A percentile compares a stretch with the other conserved stretches of the same genome.
Evolutionary conservation across 2,329 filamentous ascomycete genomes (phyloP).

Genomic region (Neonectria neomacrospora): DNA sequence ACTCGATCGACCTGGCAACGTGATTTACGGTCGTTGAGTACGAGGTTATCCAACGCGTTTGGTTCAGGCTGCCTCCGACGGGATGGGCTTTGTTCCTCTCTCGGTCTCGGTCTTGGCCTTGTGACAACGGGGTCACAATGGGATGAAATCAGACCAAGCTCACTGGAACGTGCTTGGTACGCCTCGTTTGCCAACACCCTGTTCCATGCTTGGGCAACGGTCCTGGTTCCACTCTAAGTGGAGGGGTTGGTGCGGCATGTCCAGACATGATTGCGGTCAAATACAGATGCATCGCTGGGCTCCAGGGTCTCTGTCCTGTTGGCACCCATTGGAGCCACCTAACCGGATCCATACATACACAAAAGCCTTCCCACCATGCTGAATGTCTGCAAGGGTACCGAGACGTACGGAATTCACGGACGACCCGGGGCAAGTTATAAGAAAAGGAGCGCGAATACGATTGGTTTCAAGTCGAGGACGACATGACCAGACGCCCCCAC

Average conservation of each 20-base stretch:
- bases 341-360: constrained; percentile 23
- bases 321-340: constrained; percentile 35
- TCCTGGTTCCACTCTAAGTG: constrained; percentile 44
- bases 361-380: constrained; percentile 37
- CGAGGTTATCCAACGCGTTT: constrained; percentile 14
- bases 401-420: constrained; percentile 31
- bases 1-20: background rate
- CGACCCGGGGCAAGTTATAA: constrained; percentile 25
- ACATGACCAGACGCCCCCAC: constrained; percentile 27
- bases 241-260: constrained; percentile 41
- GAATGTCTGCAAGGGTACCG: constrained; percentile 29
- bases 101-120: constrained; percentile 23
- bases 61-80: constrained; percentile 10
- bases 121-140: constrained; percentile 16
- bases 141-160: constrained; percentile 31
- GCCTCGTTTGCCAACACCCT: constrained; percentile 32
- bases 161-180: constrained; percentile 31
- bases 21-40: background rate
- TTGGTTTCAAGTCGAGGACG: constrained; percentile 28
- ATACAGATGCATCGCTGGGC: constrained; percentile 36
- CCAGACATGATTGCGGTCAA: constrained; percentile 39
- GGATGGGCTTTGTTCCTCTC: constrained; percentile 16
- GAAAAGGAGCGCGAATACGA: constrained; percentile 24
- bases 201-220: constrained; percentile 38
- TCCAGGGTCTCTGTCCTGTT: constrained; percentile 36